Base-by-base conservation (phyloP, 2,329 filamentous ascomycete species). In the Curvularia spicifera region DNA sequence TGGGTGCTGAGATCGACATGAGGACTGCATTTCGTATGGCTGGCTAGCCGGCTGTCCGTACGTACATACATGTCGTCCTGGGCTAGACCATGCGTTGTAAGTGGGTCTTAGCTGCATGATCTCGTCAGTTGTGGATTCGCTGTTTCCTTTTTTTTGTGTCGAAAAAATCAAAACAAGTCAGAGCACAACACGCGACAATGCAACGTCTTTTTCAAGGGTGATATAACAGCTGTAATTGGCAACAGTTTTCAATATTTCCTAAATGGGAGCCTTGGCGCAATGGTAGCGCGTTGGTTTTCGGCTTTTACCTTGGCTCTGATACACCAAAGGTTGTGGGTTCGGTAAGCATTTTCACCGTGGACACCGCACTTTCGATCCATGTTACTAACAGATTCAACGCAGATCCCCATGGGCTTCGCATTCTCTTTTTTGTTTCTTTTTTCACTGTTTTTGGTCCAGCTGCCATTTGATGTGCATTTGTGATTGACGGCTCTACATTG, bases 241-340 rank as follows among this genome's bases (percentile, higher is more conserved):
- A 13, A 15, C 51, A 58, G 56, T 55, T 20, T 51, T 58, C 56
- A 46, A 58, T 44, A 55, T 39, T 45, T 47, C 42, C 56, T 18
- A 46, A 58, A 58, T 28, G 53, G 64, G 64, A 63, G 61, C 63
- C 61, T 65, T 67, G 65, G 65, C 65, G 65, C 65, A 67, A 67
- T 67, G 65, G 65, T 65, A 65, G 61, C 63, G 65, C 65, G 65
- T 67, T 67, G 65, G 65, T 67, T 67, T 67, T 67, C 65, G 65
- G 65, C 52, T 18, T 55, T 35, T 60, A 56, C 58, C 49, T 50
- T 50, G 42, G 42, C 46, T 54, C 26, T 26, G 33, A 49, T 52
- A 50, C 64, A 64, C 64, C 64, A 67, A 67, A 67, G 63, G 64
- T 67, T 66, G 64, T 64, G 60, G 63, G 61, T 64, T 64, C 62